A percentile compares a stretch with the other conserved stretches of the same genome.
These are phyloP conservation scores for Salix caprea DNA, from an alignment of 345 rosid genomes.

Conservation along the genomic window DNA sequence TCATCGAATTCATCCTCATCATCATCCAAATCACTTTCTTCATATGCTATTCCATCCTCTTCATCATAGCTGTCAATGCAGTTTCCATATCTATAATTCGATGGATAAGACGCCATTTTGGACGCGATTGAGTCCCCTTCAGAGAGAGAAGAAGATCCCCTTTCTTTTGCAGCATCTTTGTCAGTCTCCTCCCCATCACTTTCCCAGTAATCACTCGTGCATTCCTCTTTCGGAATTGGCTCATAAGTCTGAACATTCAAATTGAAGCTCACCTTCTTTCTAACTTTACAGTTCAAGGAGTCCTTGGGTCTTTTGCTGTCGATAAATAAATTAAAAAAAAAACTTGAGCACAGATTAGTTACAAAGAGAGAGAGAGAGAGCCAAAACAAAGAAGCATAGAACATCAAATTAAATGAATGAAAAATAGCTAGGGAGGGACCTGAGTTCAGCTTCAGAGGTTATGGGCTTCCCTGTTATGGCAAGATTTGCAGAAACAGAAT, in stretches of 20 bases:
- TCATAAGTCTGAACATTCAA: conserved; percentile 31
- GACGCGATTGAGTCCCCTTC: conserved; percentile 12
- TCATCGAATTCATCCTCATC: conserved; percentile 7
- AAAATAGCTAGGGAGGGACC: conserved; percentile 24
- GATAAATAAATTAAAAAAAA: neutral
- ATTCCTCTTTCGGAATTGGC: conserved; percentile 25
- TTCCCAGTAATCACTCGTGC: conserved; percentile 16
- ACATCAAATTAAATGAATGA: neutral
- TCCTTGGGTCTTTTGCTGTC: conserved; percentile 18
- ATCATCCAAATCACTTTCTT: conserved; percentile 48
- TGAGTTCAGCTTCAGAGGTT: conserved; percentile 37
- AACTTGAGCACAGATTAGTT: neutral
- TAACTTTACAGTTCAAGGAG: conserved; percentile 18
- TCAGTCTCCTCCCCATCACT: conserved; percentile 32
- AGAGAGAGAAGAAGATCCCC: neutral
- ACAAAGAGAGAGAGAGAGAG: neutral
- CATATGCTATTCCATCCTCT: conserved; percentile 45
- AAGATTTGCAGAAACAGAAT: conserved; percentile 31
- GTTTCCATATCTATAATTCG: conserved; percentile 22
- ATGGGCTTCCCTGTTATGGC: conserved; percentile 20
- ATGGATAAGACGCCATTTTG: conserved; percentile 28
- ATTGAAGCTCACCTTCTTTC: conserved; percentile 33
- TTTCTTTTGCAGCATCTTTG: conserved; percentile 8
- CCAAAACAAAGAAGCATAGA: neutral
- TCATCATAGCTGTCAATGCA: conserved; percentile 55